Percentiles rank a stretch among this genome's conserved stretches.
Conservation (phyloP, 192 early-diverging fungal species). For the Backusella macrospora region DNA sequence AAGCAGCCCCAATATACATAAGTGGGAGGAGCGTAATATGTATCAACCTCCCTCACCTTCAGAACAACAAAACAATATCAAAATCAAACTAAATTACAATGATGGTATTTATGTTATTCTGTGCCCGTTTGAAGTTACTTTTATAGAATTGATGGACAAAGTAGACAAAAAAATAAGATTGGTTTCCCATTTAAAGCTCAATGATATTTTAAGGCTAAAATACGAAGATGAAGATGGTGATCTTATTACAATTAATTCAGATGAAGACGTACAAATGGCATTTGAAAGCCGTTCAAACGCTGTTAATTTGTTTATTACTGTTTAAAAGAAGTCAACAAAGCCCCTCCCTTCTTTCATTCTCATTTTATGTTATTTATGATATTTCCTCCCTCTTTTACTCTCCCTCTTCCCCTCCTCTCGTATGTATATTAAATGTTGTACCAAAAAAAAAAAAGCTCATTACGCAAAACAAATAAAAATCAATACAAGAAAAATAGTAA, state of each 20-base stretch:
- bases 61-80: conserved; percentile 31
- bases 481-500: not conserved
- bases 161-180: conserved; percentile 92
- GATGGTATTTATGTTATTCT: conserved; percentile 89
- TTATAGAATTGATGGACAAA: conserved; percentile 74
- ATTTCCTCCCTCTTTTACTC: not conserved
- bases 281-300: conserved; percentile 71
- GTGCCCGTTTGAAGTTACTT: conserved; percentile 73
- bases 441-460: conserved; percentile 1
- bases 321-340: not conserved
- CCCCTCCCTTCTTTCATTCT: not conserved
- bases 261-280: conserved; percentile 92
- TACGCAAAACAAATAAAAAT: not conserved
- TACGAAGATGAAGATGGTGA: conserved; percentile 97
- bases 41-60: conserved; percentile 21
- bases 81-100: conserved; percentile 89
- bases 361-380: conserved; percentile 8
- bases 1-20: conserved; percentile 62
- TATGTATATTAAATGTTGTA: conserved; percentile 14
- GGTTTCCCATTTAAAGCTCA: conserved; percentile 63
- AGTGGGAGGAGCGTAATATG: conserved; percentile 15
- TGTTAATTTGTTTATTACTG: conserved; percentile 57
- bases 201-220: conserved; percentile 68
- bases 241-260: conserved; percentile 82
- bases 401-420: not conserved